phyloP scores from a whole-genome alignment of 345 rosid genomes.

The Eucalyptus marginata region DNA sequence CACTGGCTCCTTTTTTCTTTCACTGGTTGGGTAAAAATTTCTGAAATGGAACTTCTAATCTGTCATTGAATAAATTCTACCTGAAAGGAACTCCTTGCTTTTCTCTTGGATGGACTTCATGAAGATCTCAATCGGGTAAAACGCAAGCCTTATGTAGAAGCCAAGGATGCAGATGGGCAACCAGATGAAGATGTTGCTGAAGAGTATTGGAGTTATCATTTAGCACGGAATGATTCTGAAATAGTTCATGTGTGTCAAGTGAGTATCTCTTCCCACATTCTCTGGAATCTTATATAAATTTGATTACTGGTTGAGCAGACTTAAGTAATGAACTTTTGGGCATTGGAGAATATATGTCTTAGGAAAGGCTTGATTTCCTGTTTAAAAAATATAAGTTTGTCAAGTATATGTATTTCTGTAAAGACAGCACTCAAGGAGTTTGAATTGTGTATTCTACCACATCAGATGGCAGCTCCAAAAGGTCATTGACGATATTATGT shows the following conservation, averaged over 20 bases:
- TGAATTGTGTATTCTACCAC: background rate
- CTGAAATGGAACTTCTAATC: background rate
- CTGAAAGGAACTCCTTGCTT: conserved; percentile 83
- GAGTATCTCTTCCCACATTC: conserved; percentile 17
- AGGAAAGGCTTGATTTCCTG: background rate
- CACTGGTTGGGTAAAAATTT: background rate
- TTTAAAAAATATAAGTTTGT: background rate
- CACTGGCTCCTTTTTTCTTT: background rate
- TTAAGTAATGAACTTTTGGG: background rate
- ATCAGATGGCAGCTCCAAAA: background rate
- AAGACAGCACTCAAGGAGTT: background rate
- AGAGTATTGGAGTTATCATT: conserved; percentile 86
- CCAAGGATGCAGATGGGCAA: conserved; percentile 80
- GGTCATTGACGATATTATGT: background rate
- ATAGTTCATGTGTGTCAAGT: conserved; percentile 92
- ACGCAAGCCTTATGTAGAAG: conserved; percentile 83
- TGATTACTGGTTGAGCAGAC: background rate
- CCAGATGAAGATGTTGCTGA: conserved; percentile 86
- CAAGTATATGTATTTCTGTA: background rate
- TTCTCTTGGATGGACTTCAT: conserved; percentile 95
- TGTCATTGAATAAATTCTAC: background rate
- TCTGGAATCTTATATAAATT: background rate
- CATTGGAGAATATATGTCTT: background rate
- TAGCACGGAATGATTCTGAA: conserved; percentile 87
- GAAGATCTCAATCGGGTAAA: conserved; percentile 96